Conservation (phyloP, 1,139 yeast genomes). For the Taphrina populina region DNA sequence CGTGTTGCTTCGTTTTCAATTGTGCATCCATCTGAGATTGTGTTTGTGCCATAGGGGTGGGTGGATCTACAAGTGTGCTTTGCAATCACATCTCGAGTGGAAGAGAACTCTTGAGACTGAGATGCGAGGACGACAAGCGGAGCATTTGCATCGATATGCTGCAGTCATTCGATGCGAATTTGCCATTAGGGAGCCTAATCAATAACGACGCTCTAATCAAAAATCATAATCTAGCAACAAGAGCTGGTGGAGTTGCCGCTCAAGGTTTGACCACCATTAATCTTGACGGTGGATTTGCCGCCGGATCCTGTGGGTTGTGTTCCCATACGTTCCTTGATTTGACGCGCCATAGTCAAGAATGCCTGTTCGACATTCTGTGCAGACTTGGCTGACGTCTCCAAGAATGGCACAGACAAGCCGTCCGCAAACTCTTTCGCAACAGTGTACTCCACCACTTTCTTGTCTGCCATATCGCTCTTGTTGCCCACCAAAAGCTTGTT, state of each 20-base stretch:
- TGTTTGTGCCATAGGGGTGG: no score
- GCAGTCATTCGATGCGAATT: no score
- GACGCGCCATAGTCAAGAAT: conserved; percentile 97
- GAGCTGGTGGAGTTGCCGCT: conserved; percentile 63
- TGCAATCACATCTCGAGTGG: no score
- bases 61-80: no score
- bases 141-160: no score
- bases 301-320: conserved; percentile 56
- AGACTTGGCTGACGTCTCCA: conserved; percentile 94
- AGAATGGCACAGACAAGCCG: conserved; percentile 88
- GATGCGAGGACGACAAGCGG: no score
- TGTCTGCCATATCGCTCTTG: conserved; percentile 90
- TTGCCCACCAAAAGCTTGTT: conserved; percentile 94
- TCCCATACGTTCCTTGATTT: conserved; percentile 95
- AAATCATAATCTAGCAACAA: no score
- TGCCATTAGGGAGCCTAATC: no score
- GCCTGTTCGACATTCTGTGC: conserved; percentile 98
- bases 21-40: no score
- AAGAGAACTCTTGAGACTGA: no score
- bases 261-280: conserved; percentile 81
- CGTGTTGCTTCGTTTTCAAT: no score
- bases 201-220: no score
- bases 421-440: conserved; percentile 98
- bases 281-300: conserved; percentile 72
- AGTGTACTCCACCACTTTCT: conserved; percentile 92